phyloP scores from a whole-genome alignment of 2,329 filamentous ascomycete genomes.

The Pyrenophora graminea region DNA sequence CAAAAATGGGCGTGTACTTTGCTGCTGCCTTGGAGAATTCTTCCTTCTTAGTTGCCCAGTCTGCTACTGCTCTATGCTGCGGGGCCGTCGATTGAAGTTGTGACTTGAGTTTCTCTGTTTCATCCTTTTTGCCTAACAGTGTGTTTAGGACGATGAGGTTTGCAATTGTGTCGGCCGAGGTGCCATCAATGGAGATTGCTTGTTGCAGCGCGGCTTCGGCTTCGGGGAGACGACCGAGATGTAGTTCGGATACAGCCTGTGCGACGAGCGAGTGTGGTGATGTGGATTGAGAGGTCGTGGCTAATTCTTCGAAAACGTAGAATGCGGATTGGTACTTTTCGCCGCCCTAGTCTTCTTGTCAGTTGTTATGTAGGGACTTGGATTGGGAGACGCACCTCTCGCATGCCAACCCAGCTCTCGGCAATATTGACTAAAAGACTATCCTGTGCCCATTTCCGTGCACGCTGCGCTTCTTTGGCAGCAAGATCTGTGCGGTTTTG shows the following conservation, averaged over 20 bases:
- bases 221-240: conserved; percentile 86
- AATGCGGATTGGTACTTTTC: conserved; percentile 96
- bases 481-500: conserved; percentile 92
- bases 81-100: conserved; percentile 62
- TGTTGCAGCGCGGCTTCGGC: conserved; percentile 84
- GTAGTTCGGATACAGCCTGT: conserved; percentile 88
- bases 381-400: conserved; percentile 65
- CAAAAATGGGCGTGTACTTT: conserved; percentile 86
- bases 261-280: conserved; percentile 77
- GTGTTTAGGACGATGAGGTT: conserved; percentile 81
- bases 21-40: conserved; percentile 83
- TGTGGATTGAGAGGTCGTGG: conserved; percentile 80
- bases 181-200: conserved; percentile 73
- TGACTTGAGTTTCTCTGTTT: conserved; percentile 60
- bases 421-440: conserved; percentile 90
- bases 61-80: conserved; percentile 71
- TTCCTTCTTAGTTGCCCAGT: conserved; percentile 82
- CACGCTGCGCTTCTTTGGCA: conserved; percentile 82
- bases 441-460: conserved; percentile 93
- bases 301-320: conserved; percentile 96
- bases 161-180: conserved; percentile 74
- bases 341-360: conserved; percentile 66
- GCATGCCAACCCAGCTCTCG: conserved; percentile 91
- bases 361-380: conserved; percentile 24
- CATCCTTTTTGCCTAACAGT: conserved; percentile 68